These are phyloP conservation scores for Thelonectria rubi DNA, from an alignment of 2,329 filamentous ascomycete genomes.

Conservation along the genomic window DNA sequence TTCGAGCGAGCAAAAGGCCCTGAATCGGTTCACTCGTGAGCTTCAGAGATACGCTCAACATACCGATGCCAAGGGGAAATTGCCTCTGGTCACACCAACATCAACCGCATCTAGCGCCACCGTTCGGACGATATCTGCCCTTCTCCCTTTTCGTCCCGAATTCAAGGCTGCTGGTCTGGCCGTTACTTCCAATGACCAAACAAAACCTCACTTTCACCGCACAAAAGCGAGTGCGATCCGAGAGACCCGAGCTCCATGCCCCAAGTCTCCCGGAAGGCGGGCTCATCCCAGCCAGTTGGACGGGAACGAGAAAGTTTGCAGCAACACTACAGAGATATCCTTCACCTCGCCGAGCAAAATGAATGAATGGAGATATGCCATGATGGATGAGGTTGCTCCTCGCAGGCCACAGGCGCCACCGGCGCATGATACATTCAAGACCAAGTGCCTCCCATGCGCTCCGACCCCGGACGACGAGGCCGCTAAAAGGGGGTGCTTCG, in stretches of 20 bases:
- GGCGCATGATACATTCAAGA: slow-evolving; percentile 13
- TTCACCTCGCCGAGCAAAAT: slow-evolving; percentile 44
- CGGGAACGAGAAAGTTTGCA: slow-evolving; percentile 39
- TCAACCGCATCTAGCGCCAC: slow-evolving; percentile 53
- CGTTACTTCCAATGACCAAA: slow-evolving; percentile 60
- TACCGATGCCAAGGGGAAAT: slow-evolving; percentile 49
- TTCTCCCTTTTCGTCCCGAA: slow-evolving; percentile 63
- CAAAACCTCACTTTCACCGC: slow-evolving; percentile 40
- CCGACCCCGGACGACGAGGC: slow-evolving; percentile 35
- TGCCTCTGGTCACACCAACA: slow-evolving; percentile 52
- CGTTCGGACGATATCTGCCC: slow-evolving; percentile 60
- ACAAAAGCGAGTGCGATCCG: slow-evolving; percentile 26
- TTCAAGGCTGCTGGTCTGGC: slow-evolving; percentile 64
- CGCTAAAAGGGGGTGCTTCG: slow-evolving; percentile 34
- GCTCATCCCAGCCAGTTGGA: slow-evolving; percentile 43
- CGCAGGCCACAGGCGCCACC: slow-evolving; percentile 33
- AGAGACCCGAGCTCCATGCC: slow-evolving; percentile 12
- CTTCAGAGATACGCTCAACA: slow-evolving; percentile 46
- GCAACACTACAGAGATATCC: slow-evolving; percentile 44
- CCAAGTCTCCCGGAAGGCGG: slow-evolving; percentile 8
- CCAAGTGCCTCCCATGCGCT: slow-evolving; percentile 45
- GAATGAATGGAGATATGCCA: slow-evolving; percentile 47
- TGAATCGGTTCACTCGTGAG: slow-evolving; percentile 50
- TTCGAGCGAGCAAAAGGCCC: slow-evolving; percentile 53
- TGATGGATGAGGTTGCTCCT: slow-evolving; percentile 44